Percentiles rank a stretch among this genome's conserved stretches.
Conservation (phyloP, 2,329 filamentous ascomycete species). For the Trichoderma hamatum region DNA sequence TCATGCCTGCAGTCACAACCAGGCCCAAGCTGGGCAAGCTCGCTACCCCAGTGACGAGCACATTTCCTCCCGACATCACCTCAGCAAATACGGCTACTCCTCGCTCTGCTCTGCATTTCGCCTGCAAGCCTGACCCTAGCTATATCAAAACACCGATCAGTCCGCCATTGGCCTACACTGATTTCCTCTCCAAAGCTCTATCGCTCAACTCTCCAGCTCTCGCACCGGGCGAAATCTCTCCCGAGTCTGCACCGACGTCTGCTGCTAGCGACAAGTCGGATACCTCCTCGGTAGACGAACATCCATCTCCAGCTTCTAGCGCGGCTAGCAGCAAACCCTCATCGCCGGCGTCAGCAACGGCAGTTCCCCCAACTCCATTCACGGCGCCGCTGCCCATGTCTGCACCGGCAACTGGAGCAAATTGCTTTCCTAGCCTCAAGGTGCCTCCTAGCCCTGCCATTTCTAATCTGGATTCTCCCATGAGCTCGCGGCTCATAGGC, state of each 20-base stretch:
- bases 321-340: slow-evolving; percentile 40
- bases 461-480: slow-evolving; percentile 69
- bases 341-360: slow-evolving; percentile 43
- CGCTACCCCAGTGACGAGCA: slow-evolving; percentile 64
- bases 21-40: slow-evolving; percentile 66
- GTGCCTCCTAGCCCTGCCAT: slow-evolving; percentile 76
- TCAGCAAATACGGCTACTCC: slow-evolving; percentile 70
- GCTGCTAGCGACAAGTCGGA: slow-evolving; percentile 60
- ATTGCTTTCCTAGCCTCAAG: slow-evolving; percentile 68
- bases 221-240: slow-evolving; percentile 53
- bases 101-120: slow-evolving; percentile 52
- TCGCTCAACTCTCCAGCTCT: slow-evolving; percentile 71
- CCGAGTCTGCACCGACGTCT: slow-evolving; percentile 56
- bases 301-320: slow-evolving; percentile 48
- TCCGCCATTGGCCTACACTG: slow-evolving; percentile 84
- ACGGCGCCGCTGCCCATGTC: slow-evolving; percentile 58
- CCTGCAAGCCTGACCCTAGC: slow-evolving; percentile 48
- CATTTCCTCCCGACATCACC: slow-evolving; percentile 63
- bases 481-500: slow-evolving; percentile 61
- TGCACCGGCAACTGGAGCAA: slow-evolving; percentile 61
- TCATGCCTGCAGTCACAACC: slow-evolving; percentile 50
- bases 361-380: slow-evolving; percentile 55
- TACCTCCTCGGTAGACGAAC: slow-evolving; percentile 60
- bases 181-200: slow-evolving; percentile 82
- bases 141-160: slow-evolving; percentile 89